A percentile compares a stretch with the other conserved stretches of the same genome.
phyloP scores from a whole-genome alignment of 2,329 filamentous ascomycete species.

The Cladosporium velox region DNA sequence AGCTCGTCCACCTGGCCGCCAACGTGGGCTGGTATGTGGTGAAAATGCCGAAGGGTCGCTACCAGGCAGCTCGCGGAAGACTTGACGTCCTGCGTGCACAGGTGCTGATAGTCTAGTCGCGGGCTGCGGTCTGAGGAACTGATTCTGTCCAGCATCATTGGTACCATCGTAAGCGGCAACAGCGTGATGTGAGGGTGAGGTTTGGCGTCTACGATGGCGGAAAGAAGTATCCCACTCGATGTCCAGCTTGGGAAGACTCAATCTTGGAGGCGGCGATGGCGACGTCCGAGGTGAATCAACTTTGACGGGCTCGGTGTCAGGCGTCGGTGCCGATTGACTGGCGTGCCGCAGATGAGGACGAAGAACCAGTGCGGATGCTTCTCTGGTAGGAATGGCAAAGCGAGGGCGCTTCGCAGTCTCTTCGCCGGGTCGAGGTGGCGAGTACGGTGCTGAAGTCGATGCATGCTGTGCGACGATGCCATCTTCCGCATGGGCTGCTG shows the following conservation, averaged over 20 bases:
- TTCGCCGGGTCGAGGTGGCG: background rate
- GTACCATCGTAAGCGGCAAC: slow-evolving; percentile 4
- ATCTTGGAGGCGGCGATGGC: background rate
- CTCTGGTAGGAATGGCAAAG: background rate
- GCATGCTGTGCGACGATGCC: background rate
- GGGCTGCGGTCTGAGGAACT: background rate
- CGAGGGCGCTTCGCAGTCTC: background rate
- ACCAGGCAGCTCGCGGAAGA: slow-evolving; percentile 12
- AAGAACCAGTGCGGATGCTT: background rate
- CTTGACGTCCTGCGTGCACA: background rate
- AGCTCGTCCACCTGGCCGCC: background rate
- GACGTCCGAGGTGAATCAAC: background rate
- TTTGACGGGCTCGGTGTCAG: background rate
- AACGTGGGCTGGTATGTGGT: background rate
- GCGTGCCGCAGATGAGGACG: background rate
- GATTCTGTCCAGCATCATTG: background rate
- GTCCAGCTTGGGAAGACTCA: background rate
- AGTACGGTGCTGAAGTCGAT: background rate
- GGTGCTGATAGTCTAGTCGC: background rate
- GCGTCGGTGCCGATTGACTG: background rate
- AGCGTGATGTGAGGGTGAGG: slow-evolving; percentile 10
- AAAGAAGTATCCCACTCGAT: background rate
- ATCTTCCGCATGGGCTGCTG: background rate
- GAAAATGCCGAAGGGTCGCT: background rate
- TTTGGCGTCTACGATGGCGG: slow-evolving; percentile 10